Evolutionary conservation across 495 filamentous ascomycete genomes (phyloP).

Genomic region (Penicillium soppii): DNA sequence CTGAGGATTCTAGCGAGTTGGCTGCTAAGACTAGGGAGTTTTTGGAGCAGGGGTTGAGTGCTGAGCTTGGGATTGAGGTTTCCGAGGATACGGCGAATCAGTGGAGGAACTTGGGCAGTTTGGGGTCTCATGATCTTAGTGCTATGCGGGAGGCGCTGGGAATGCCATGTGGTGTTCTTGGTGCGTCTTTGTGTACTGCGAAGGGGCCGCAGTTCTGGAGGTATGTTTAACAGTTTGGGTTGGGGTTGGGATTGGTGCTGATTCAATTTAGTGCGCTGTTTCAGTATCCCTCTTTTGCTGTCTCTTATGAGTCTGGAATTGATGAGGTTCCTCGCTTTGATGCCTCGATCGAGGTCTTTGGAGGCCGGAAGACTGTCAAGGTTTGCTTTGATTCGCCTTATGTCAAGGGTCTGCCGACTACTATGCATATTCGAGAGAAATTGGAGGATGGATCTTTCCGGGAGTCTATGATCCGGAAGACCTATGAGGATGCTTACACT

Average conservation of each 20-base stretch:
- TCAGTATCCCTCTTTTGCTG: conserved; percentile 33
- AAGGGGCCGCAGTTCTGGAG: conserved; percentile 7
- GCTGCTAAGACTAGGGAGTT: conserved; percentile 8
- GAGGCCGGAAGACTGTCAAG: conserved; percentile 36
- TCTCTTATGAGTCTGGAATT: conserved; percentile 51
- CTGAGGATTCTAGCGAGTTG: conserved; percentile 17
- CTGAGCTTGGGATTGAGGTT: conserved; percentile 4
- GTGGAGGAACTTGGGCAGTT: conserved; percentile 30
- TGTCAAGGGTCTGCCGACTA: conserved; percentile 48
- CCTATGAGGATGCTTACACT: conserved; percentile 51
- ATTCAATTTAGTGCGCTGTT: conserved; percentile 6
- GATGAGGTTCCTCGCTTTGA: conserved; percentile 49
- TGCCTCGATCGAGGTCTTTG: conserved; percentile 47
- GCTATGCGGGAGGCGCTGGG: conserved; percentile 48
- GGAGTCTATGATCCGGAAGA: conserved; percentile 26
- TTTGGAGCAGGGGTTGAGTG: conserved; percentile 4
- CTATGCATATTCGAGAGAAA: conserved; percentile 37
- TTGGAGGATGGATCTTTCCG: conserved; percentile 24
- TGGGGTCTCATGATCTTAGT: conserved; percentile 46
- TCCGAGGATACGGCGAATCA: not conserved
- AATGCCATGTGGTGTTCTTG: conserved; percentile 11
- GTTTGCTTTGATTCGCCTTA: conserved; percentile 48
- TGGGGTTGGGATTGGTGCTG: not conserved
- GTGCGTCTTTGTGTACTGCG: conserved; percentile 5
- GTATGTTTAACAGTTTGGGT: not conserved